Base-by-base conservation (phyloP, 768 basidiomycete genomes). In the Boletus rubroflammeus region DNA sequence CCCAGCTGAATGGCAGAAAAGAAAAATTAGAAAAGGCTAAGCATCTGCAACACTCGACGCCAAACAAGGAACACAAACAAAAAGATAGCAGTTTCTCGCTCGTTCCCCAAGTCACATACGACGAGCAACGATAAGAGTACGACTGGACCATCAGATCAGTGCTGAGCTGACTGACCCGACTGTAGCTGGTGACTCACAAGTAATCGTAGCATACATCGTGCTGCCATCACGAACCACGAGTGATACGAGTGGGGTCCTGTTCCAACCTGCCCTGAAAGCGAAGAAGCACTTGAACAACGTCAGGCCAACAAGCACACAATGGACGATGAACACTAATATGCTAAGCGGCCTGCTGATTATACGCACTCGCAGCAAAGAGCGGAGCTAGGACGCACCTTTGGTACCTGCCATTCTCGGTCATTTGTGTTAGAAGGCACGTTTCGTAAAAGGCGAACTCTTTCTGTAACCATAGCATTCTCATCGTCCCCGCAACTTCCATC, bases 271-370 rank as follows among this genome's bases (percentile, higher is more conserved):
- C 53, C 46, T 66, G 34, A 45, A 36, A 38, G 58, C 53, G 3
- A 47, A 13, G 26, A 47, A 38, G 34, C 64, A 67, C 51, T 67
- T 65, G 59, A 55, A 46, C 41, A 51, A 17, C 3, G 64, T 67
- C 41, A 65, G 25, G 43, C 46, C 8, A 11, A 67, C 31, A 9
- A 65, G 31, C 4, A 32, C 39, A 35, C 56, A 64, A 35, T 65
- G 64, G 4, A 48, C 52, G 7, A n/a, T 21, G 21, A 65, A 56
- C 9, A 28, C 47, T 2, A 66, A 25, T 17, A 63, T 25, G 34
- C 63, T 65, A 19, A 29, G 14, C 15, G 45, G 32, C 13, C 13
- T 4, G 10, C 2, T 32, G 26, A 14, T 25, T 35, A 34, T 23
- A 38, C 35, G 11, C 35, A 41, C 6, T 41, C 14, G 1, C 15